Evolutionary conservation across 352 stramenopile species (phyloP).

Genomic region (Phytophthora syringae): DNA sequence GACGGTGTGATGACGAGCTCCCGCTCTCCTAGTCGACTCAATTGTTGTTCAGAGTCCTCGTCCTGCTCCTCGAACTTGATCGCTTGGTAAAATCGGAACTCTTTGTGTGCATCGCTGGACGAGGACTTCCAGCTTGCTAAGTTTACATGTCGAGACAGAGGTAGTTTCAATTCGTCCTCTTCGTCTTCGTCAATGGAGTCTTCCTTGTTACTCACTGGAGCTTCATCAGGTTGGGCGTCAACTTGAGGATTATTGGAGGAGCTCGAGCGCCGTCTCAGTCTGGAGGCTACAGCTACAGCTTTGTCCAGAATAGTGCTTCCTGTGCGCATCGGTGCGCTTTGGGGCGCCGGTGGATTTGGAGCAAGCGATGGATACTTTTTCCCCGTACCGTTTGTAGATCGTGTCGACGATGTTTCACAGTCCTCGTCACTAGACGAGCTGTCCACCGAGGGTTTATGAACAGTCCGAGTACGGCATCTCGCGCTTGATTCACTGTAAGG

Average conservation of each 20-base stretch:
- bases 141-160: constrained; percentile 41
- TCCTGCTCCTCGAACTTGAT: constrained; percentile 45
- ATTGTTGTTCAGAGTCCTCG: constrained; percentile 14
- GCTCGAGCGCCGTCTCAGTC: constrained; percentile 43
- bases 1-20: constrained; percentile 75
- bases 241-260: constrained; percentile 42
- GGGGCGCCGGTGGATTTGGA: constrained; percentile 10
- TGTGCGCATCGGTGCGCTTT: constrained; percentile 49
- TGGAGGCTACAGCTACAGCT: constrained; percentile 67
- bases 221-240: constrained; percentile 23
- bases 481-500: constrained; percentile 77
- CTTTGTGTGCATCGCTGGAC: constrained; percentile 37
- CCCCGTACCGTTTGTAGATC: constrained; percentile 10
- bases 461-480: constrained; percentile 59
- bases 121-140: constrained; percentile 57
- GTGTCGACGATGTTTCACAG: constrained; percentile 7
- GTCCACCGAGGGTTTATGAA: constrained; percentile 9
- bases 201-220: constrained; percentile 12
- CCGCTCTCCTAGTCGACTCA: constrained; percentile 56
- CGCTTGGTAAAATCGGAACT: constrained; percentile 57
- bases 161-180: constrained; percentile 19
- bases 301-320: constrained; percentile 79
- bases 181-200: constrained; percentile 19
- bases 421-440: constrained; percentile 35
- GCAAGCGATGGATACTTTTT: constrained; percentile 10